Conservation (phyloP, 2,329 filamentous ascomycete species). For the Cladosporium sp. region DNA sequence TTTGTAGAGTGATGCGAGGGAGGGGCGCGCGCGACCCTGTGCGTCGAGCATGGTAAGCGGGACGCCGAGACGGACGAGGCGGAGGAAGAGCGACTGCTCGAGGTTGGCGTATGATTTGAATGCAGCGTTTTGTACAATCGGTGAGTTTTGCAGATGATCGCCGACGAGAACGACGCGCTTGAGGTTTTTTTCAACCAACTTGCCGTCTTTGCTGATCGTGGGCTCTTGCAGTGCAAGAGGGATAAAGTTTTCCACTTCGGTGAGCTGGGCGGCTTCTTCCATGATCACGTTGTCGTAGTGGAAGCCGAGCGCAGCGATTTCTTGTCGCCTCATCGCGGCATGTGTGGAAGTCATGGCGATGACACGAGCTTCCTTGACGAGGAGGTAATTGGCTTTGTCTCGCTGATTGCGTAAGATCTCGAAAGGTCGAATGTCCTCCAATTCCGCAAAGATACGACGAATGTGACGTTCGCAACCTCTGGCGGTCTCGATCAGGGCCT, state of each 20-base stretch:
- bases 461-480: slow-evolving; percentile 86
- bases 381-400: slow-evolving; percentile 93
- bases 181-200: slow-evolving; percentile 61
- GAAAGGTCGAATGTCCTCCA: slow-evolving; percentile 91
- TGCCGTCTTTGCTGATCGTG: slow-evolving; percentile 17
- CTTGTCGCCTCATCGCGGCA: slow-evolving; percentile 86
- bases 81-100: slow-evolving; percentile 90
- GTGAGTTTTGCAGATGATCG: slow-evolving; percentile 95
- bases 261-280: slow-evolving; percentile 98
- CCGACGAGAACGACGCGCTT: slow-evolving; percentile 90
- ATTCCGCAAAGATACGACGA: slow-evolving; percentile 81
- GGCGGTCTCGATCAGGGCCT: slow-evolving; percentile 69
- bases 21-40: slow-evolving; percentile 84
- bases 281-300: slow-evolving; percentile 97
- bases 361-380: slow-evolving; percentile 93
- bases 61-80: slow-evolving; percentile 87
- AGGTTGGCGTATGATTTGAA: slow-evolving; percentile 95
- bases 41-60: slow-evolving; percentile 86
- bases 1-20: slow-evolving; percentile 82
- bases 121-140: slow-evolving; percentile 88
- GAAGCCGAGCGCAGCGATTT: slow-evolving; percentile 89
- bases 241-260: slow-evolving; percentile 95
- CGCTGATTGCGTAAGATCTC: slow-evolving; percentile 84
- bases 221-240: slow-evolving; percentile 83
- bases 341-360: slow-evolving; percentile 99